Conservation (phyloP, 1,139 yeast genomes). For the Diutina pseudorugosa region DNA sequence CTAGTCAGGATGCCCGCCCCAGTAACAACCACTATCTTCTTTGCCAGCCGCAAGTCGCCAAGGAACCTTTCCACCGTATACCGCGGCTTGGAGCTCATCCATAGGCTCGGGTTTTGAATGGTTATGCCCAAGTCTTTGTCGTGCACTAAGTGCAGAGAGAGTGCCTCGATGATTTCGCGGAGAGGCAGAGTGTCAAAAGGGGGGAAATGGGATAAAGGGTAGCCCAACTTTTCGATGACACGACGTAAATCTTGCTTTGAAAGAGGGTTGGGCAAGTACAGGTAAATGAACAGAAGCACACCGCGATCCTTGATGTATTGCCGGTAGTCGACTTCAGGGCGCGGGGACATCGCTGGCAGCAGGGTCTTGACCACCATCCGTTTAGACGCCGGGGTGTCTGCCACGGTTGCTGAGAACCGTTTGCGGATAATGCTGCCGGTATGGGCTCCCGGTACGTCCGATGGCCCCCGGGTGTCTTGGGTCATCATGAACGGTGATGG, state of each 20-base stretch:
- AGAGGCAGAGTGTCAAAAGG: not conserved
- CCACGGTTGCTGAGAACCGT: not conserved
- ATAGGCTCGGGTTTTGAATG: constrained; percentile 5
- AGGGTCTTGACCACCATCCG: not conserved
- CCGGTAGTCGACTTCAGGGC: not conserved
- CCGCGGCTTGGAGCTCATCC: constrained; percentile 1
- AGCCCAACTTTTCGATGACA: not conserved
- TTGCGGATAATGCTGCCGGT: not conserved
- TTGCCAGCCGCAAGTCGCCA: constrained; percentile 37
- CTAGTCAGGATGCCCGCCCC: constrained; percentile 97
- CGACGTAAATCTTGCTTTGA: not conserved
- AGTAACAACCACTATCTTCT: constrained; percentile 65
- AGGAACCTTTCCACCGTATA: constrained; percentile 49
- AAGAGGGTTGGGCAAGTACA: not conserved
- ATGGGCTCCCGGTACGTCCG: not conserved
- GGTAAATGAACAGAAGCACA: not conserved
- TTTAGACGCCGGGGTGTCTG: not conserved
- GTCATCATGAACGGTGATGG: not conserved
- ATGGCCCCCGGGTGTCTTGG: not conserved
- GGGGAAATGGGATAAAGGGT: not conserved
- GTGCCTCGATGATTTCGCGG: constrained; percentile 2
- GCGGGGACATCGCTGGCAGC: not conserved
- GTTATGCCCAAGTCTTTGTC: constrained; percentile 44
- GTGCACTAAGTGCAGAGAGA: constrained; percentile 13
- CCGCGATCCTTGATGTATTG: constrained; percentile 1